Evolutionary conservation across 176 grass and related monocot species (phyloP).

Genomic region (Typha latifolia): DNA sequence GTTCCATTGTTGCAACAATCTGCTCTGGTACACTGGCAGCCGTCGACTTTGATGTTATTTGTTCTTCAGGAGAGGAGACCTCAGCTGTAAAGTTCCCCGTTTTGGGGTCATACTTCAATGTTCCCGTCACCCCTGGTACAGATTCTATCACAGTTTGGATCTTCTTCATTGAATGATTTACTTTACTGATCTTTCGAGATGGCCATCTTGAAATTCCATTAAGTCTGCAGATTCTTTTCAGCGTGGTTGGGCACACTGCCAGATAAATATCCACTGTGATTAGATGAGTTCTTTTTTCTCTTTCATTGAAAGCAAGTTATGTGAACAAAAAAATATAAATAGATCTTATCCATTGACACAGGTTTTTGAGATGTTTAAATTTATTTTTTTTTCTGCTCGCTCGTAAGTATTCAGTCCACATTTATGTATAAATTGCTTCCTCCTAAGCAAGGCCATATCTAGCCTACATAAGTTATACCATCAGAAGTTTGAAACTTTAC

Average conservation of each 20-base stretch:
- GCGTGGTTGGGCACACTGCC: constrained; percentile 61
- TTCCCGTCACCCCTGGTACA: constrained; percentile 40
- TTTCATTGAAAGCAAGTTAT: background rate
- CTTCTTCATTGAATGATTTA: constrained; percentile 54
- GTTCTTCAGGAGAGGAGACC: constrained; percentile 14
- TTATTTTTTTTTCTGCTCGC: too few species aligned
- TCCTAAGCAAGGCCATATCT: background rate
- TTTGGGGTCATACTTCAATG: constrained; percentile 50
- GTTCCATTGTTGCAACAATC: background rate
- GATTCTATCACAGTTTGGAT: constrained; percentile 56
- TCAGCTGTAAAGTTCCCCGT: constrained; percentile 36
- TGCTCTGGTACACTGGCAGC: background rate
- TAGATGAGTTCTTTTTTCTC: background rate
- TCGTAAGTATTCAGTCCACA: too few species aligned
- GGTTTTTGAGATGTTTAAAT: too few species aligned
- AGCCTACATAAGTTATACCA: background rate
- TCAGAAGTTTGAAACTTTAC: background rate
- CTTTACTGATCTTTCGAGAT: constrained; percentile 70
- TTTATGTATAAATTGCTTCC: background rate
- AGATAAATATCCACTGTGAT: background rate
- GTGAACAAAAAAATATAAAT: too few species aligned
- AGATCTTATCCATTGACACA: too few species aligned
- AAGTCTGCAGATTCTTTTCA: constrained; percentile 61
- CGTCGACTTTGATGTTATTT: background rate
- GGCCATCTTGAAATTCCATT: constrained; percentile 63